These are phyloP conservation scores for Colletotrichum lupini DNA, from an alignment of 2,329 filamentous ascomycete species.

Conservation along the genomic window DNA sequence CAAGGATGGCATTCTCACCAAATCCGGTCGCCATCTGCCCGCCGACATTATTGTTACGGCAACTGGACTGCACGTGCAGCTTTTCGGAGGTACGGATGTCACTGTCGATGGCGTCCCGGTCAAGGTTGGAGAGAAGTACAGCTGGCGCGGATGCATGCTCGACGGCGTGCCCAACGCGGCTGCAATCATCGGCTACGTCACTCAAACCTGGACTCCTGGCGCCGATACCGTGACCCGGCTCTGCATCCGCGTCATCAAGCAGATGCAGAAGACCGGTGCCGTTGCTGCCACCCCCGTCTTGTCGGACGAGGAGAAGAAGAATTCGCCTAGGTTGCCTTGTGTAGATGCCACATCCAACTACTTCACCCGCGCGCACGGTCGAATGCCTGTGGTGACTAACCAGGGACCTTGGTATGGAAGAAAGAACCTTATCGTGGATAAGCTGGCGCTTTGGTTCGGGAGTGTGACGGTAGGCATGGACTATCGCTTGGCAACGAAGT, in stretches of 20 bases:
- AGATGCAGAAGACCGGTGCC: conserved; percentile 52
- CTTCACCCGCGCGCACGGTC: conserved; percentile 47
- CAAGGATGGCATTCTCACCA: conserved; percentile 57
- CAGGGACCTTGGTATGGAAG: conserved; percentile 50
- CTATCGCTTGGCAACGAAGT: conserved; percentile 39
- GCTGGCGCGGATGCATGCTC: conserved; percentile 75
- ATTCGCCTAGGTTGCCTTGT: conserved; percentile 39
- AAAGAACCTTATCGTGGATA: conserved; percentile 43
- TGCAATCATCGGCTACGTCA: conserved; percentile 73
- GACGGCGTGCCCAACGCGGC: conserved; percentile 73
- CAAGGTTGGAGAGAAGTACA: conserved; percentile 60
- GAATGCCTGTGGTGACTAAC: conserved; percentile 50
- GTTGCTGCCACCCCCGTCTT: conserved; percentile 18
- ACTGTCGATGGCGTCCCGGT: conserved; percentile 65
- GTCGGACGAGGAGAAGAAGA: conserved; percentile 24
- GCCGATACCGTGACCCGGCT: conserved; percentile 64
- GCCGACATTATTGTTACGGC: conserved; percentile 78
- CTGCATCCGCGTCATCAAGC: conserved; percentile 60
- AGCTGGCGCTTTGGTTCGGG: conserved; percentile 44
- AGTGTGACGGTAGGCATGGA: conserved; percentile 45
- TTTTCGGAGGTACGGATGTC: conserved; percentile 65
- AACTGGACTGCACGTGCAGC: conserved; percentile 70
- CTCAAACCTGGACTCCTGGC: conserved; percentile 75
- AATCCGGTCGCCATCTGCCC: conserved; percentile 61
- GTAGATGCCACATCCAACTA: conserved; percentile 46